Conservation (phyloP, 1,139 yeast species). For the Debaryomyces psychrophilus region DNA sequence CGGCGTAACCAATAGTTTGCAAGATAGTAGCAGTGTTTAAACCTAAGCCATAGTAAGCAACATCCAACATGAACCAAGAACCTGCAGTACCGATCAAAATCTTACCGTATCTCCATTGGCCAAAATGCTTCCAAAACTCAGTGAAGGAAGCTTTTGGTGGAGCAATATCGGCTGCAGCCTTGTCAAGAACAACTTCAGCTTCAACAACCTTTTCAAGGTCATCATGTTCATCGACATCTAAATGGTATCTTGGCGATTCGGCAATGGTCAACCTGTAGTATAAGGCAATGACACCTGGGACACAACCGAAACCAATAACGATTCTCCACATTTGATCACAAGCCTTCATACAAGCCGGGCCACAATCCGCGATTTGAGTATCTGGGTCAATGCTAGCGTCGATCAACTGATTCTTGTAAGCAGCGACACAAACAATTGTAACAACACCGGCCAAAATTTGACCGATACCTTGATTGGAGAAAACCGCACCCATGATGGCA, state of each 20-base stretch:
- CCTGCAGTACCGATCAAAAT: slow-evolving; percentile 91
- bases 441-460: slow-evolving; percentile 85
- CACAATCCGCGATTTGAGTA: slow-evolving; percentile 49
- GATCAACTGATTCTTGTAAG: slow-evolving; percentile 62
- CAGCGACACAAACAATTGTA: slow-evolving; percentile 71
- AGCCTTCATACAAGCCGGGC: slow-evolving; percentile 66
- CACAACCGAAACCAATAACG: slow-evolving; percentile 83
- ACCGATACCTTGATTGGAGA: slow-evolving; percentile 93
- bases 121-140: slow-evolving; percentile 72
- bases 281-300: slow-evolving; percentile 80
- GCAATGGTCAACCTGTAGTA: slow-evolving; percentile 92
- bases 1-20: slow-evolving; percentile 81
- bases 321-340: slow-evolving; percentile 96
- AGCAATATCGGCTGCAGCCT: slow-evolving; percentile 45
- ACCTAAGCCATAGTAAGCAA: slow-evolving; percentile 90
- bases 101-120: slow-evolving; percentile 87
- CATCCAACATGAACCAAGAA: slow-evolving; percentile 95
- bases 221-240: slow-evolving; percentile 68
- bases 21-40: slow-evolving; percentile 79
- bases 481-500: slow-evolving; percentile 92
- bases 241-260: slow-evolving; percentile 87
- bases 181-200: slow-evolving; percentile 54
- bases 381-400: slow-evolving; percentile 45
- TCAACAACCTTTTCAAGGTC: slow-evolving; percentile 62
- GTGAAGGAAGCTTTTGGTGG: slow-evolving; percentile 61